Evolutionary conservation across 352 stramenopile species (phyloP), one percentile per base, ranked within the genome.

Genomic region (Globisporangium polare): DNA sequence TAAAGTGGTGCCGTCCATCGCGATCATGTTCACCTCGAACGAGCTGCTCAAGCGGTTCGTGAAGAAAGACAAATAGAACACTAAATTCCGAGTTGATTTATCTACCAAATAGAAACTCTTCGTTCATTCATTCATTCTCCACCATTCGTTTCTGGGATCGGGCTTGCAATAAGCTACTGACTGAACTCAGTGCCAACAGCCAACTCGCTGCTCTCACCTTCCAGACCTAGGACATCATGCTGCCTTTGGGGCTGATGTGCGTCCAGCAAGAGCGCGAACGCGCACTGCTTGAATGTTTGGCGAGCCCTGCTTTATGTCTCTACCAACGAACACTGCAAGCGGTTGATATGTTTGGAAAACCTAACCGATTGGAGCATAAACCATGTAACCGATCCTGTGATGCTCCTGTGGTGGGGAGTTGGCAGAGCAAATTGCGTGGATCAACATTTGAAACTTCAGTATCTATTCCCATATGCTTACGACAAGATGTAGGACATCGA

Each of bases 11-110:
- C 85, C 82, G 56, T 90, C 80, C 29, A 84, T 90, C 33, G 85
- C 85, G 45, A 89, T 92, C 68, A 89, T 89, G 77, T 90, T 92
- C 64, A 89, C 83, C 43, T 84, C 79, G 39, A 92, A 90, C 61
- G 79, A 92, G 63, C 53, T 87, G 60, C 78, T 92, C 50, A 78
- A 90, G 62, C 78, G 80, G 24, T 43, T 22, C 7, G 43, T 75
- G 54, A 69, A 72, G 20, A 67, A 69, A 49, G 29, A 53, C 35
- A 43, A 53, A 45, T 42, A 42, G 37, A 42, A 17, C 17, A 17
- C 1, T 41, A n/a, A 41, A 33, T 6, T 12, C 35, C 13, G 35
- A 41, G 13, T 12, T 42, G 37, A 18, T 18, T 42, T 18, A 42
- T 12, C 37, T 42, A n/a, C n/a, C n/a, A n/a, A 13, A 42, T 42